Evolutionary conservation across 208 protist genomes (phyloP).

Genomic region (Acanthamoeba quina): DNA sequence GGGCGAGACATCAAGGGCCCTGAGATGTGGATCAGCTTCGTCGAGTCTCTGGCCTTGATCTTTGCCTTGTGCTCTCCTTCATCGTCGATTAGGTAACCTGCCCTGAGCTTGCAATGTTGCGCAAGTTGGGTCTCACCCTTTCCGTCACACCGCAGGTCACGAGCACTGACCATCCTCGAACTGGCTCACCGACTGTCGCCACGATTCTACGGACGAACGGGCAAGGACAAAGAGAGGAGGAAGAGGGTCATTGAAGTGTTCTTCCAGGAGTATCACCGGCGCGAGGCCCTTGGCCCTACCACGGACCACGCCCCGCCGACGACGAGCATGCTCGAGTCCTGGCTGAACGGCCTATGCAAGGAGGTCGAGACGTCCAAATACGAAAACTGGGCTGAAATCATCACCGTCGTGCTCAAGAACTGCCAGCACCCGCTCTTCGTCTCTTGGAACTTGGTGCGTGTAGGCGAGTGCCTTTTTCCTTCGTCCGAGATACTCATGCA

Average conservation of each 20-base stretch:
- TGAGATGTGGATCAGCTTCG: conserved; percentile 72
- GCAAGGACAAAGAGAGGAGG: conserved; percentile 70
- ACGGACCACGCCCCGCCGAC: background rate
- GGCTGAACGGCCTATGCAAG: conserved; percentile 54
- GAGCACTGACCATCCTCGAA: conserved; percentile 56
- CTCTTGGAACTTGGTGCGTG: conserved; percentile 47
- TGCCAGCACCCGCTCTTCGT: conserved; percentile 67
- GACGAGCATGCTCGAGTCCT: conserved; percentile 12
- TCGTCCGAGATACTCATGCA: no score
- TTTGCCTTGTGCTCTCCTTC: conserved; percentile 47
- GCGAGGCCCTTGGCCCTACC: conserved; percentile 7
- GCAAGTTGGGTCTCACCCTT: background rate
- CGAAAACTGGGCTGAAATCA: conserved; percentile 28
- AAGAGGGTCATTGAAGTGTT: conserved; percentile 71
- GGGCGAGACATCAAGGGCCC: conserved; percentile 52
- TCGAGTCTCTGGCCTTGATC: conserved; percentile 58
- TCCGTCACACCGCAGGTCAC: background rate
- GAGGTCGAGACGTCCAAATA: conserved; percentile 18
- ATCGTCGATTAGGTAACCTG: conserved; percentile 59
- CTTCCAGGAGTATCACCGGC: conserved; percentile 51
- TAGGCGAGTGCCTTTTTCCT: background rate
- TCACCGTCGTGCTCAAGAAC: conserved; percentile 12
- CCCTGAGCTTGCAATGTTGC: background rate
- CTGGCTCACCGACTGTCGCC: conserved; percentile 35
- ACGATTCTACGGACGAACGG: conserved; percentile 51